A percentile compares a stretch with the other conserved stretches of the same genome.
Conservation (phyloP, 345 rosid species). For the Cochlearia excelsa region DNA sequence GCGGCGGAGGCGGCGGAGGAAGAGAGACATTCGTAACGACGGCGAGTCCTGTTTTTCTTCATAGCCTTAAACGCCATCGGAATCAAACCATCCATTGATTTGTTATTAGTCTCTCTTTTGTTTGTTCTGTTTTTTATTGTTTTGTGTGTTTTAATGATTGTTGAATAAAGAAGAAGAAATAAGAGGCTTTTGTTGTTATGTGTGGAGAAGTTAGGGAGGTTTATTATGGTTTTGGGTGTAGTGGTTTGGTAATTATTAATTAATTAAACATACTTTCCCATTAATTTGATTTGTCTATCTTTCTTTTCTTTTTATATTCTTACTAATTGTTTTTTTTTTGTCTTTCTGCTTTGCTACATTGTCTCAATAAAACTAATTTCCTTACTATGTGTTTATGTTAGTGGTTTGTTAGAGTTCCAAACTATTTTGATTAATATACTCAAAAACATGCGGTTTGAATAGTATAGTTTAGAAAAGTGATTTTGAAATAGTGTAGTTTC, state of each 20-base stretch:
- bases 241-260: conserved; percentile 23
- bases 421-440: too few relatives aligned
- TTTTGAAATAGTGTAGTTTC: too few relatives aligned
- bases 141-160: conserved; percentile 10
- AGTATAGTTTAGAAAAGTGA: too few relatives aligned
- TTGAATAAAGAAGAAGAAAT: conserved; percentile 8
- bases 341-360: background rate
- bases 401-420: too few relatives aligned
- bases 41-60: conserved; percentile 51
- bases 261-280: background rate
- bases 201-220: conserved; percentile 18
- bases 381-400: too few relatives aligned
- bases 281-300: conserved; percentile 22
- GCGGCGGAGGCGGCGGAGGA: conserved; percentile 24
- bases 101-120: background rate
- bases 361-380: too few relatives aligned
- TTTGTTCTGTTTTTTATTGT: background rate
- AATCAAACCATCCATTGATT: conserved; percentile 73
- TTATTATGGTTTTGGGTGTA: conserved; percentile 19
- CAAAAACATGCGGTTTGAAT: too few relatives aligned
- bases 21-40: conserved; percentile 68
- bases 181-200: background rate
- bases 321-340: background rate
- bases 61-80: conserved; percentile 67
- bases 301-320: conserved; percentile 17